A percentile compares a stretch with the other conserved stretches of the same genome.
phyloP scores from a whole-genome alignment of 805 yeast species.

The Wickerhamiella bombiphila region DNA sequence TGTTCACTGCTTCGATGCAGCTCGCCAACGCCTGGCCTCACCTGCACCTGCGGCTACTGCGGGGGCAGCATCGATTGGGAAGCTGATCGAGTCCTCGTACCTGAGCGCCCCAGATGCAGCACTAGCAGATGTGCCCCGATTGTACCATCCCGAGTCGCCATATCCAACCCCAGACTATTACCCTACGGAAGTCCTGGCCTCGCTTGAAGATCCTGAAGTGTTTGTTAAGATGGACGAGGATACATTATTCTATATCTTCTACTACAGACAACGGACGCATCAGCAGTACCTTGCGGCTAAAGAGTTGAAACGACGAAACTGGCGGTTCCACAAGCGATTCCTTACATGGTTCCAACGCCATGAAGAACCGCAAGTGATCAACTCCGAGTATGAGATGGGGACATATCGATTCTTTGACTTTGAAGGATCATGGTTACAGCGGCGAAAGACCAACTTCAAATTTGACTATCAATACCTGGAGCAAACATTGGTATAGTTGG shows the following conservation, averaged over 20 bases:
- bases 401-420: constrained; percentile 76
- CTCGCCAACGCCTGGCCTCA: constrained; percentile 32
- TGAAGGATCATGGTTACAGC: constrained; percentile 52
- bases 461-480: constrained; percentile 32
- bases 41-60: constrained; percentile 29
- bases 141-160: constrained; percentile 62
- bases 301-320: constrained; percentile 64
- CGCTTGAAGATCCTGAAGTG: constrained; percentile 40
- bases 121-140: constrained; percentile 73
- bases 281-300: constrained; percentile 65
- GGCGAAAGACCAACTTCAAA: constrained; percentile 45
- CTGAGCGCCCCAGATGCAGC: constrained; percentile 86
- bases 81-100: constrained; percentile 59
- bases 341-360: constrained; percentile 72
- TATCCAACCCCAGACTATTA: constrained; percentile 83
- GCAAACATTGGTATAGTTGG: constrained; percentile 23
- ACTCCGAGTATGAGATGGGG: constrained; percentile 31
- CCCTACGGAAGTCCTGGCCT: constrained; percentile 60
- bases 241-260: constrained; percentile 83
- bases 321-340: constrained; percentile 62
- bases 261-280: constrained; percentile 63
- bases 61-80: constrained; percentile 33
- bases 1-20: constrained; percentile 26
- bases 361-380: constrained; percentile 34
- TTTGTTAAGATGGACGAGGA: constrained; percentile 67